A percentile compares a stretch with the other conserved stretches of the same genome.
phyloP scores from a whole-genome alignment of 2,329 filamentous ascomycete species.

The Apiospora phragmitis region DNA sequence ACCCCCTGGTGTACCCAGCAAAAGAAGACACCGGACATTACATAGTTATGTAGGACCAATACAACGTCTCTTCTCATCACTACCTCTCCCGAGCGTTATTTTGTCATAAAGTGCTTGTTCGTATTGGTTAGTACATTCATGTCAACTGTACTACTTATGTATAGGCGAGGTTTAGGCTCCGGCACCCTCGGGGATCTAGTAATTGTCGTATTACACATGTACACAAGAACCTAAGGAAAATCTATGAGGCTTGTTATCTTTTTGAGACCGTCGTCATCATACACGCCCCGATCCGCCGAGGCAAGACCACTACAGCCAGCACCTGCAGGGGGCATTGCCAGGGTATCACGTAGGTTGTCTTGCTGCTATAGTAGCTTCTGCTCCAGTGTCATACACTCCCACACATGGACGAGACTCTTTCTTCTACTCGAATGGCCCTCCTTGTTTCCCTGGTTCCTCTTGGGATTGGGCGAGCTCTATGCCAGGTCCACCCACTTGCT shows the following conservation, averaged over 20 bases:
- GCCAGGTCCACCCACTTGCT: not conserved
- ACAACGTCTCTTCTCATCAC: not conserved
- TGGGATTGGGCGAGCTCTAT: not conserved
- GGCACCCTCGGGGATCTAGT: not conserved
- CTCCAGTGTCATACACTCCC: not conserved
- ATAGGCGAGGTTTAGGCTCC: not conserved
- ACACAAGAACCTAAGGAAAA: constrained; percentile 8
- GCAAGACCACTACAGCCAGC: not conserved
- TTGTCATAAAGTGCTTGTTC: not conserved
- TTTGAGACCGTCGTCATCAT: constrained; percentile 8
- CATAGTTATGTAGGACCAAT: constrained; percentile 6
- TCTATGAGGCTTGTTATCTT: constrained; percentile 7
- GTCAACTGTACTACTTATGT: not conserved
- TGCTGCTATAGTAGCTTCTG: not conserved
- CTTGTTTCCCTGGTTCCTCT: not conserved
- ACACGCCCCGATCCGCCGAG: not conserved
- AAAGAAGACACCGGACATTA: not conserved
- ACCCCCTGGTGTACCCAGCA: not conserved
- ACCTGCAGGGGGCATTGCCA: not conserved
- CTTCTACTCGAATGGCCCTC: not conserved
- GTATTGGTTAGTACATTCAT: not conserved
- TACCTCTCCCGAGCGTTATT: not conserved
- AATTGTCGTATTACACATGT: constrained; percentile 10
- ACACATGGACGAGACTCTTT: not conserved
- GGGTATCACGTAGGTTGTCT: not conserved